Base-by-base conservation (phyloP, 2,329 filamentous ascomycete species). In the Akanthomyces lecanii region DNA sequence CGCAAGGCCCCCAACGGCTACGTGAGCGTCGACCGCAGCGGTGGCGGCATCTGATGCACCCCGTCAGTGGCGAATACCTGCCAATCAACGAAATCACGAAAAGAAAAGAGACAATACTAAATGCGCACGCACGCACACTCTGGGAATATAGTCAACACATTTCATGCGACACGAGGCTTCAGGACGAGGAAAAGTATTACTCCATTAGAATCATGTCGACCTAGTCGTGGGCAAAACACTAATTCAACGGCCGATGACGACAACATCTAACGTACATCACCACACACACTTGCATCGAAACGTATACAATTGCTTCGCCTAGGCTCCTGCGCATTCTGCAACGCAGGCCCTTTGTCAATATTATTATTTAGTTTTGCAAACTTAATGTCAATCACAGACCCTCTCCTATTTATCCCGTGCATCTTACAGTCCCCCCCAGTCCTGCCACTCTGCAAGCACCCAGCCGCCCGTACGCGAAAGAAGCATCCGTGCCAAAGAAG, bases 1-100 rank as follows among this genome's bases (percentile, higher is more conserved):
- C 66, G 67, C 63, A 70, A 71, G 44, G 68, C 70, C 5, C 73
- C 74, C 28, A 76, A 77, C 65, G 74, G 78, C 56, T 80, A 82
- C 69, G 81, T 83, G 62, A 79, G 75, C 62, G 81, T 83, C 62
- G 81, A 83, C 61, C 77, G 81, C 28, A 83, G 81, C 67, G 81
- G 81, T 4, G 79, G 78, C 1, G 78, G 78, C 0, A 71, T 80
- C 47, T 81, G 65, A 65, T 10, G n/a, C 8, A 38, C 48, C 48
- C 16, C 16, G 7, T n/a, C 3, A 1, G 10, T 36, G 18, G 50
- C 50, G 50, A 38, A 38, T 10, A 23, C 50, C 18, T 10, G 16
- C 45, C 23, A 14, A 4, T 4, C 45, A 10, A 48, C 7, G n/a
- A 25, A 48, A 48, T 12, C 33, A 36, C 33, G 45, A 48, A 45